Base-by-base conservation (phyloP, 2,329 filamentous ascomycete genomes). In the Fusarium vanettenii region DNA sequence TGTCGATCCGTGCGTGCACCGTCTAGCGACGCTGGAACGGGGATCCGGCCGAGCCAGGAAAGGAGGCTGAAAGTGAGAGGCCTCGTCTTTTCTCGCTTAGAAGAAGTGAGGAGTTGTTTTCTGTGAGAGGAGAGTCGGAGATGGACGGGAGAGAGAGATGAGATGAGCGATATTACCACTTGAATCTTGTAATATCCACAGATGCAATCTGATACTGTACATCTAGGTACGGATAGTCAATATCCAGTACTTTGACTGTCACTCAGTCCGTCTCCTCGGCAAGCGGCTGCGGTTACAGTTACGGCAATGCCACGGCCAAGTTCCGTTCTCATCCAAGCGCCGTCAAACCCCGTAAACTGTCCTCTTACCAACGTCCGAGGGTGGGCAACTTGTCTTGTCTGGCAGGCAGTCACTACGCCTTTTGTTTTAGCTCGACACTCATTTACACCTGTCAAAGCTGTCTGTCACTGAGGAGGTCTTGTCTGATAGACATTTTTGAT, bases 1-100 rank as follows among this genome's bases (percentile, higher is more conserved):
- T 29, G 70, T 56, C 61, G 69, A 74, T 70, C 72, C 72, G 72
- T 74, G 72, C 72, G 72, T 75, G 72, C 69, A 64, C 69, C 59
- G 39, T 69, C 66, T 74, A 74, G 72, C 59, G 63, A 45, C 62
- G 31, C 71, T 74, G 66, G 71, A 71, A 74, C 33, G 64, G 68
- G 59, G 68, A 31, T 57, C 68, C 60, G 69, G 52, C 72, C 72
- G 69, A 70, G 69, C 55, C 68, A 56, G 56, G 65, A 68, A 72
- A 62, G 72, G 72, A 74, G 72, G 72, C 72, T 75, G 57, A 72
- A 70, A 74, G 71, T 71, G 71, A 71, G 57, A 62, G 48, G 50
- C 64, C 71, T 68, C 67, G 67, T 68, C 70, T 35, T 67, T 67
- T 56, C 18, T 61, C 39, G 57, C 35, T 43, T 45, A 27, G 56